Evolutionary conservation across 129 eudicot genomes (phyloP), one percentile per base, ranked within the genome.

Genomic region (Heracleum sosnowskyi): DNA sequence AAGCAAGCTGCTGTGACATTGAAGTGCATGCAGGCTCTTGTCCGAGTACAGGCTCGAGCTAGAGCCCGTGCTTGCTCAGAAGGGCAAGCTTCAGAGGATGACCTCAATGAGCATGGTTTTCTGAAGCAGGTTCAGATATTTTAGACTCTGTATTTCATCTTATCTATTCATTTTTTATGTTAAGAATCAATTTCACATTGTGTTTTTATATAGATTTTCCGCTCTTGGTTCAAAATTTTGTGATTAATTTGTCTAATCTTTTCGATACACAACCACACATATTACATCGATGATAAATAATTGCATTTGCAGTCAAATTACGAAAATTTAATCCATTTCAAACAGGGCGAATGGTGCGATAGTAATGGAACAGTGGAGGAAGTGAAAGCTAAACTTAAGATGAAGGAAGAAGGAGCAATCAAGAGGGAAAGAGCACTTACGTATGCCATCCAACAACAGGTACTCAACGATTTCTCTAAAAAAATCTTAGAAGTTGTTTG

Each of bases 21-120:
- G 13, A 86, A 92, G 85, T 96, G 97, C 82, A 96, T 96, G 99
- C 99, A 96, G 80, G 95, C 99, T 79, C 97, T 96, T 84, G 99
- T 92, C 76, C 78, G 96, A 71, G 97, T 86, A 26, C 99, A 96
- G 80, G 92, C 91, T 63, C 95, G 94, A 39, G 97, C 84, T 15
- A 83, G 92, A 78, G 91, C 91, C 71, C 91, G 77, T 16, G 74
- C 88, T 31, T 60, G 87, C 24, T 16, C 77, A 17, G 90, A 86
- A 62, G 85, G 82, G 13, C 82, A 69, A 11, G 37, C 45, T 15
- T 24, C 16, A 0, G 66, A 63, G 2, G 82, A 79, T 20, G 66
- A 29, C 2, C 55, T 64, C 78, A 46, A 70, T 71, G 85, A 81
- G 66, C 12, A 53, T 69, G 91, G 86, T 82, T 85, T 85, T 2